Evolutionary conservation across 2,329 filamentous ascomycete genomes (phyloP).

Genomic region (Pseudopyricularia javanii): DNA sequence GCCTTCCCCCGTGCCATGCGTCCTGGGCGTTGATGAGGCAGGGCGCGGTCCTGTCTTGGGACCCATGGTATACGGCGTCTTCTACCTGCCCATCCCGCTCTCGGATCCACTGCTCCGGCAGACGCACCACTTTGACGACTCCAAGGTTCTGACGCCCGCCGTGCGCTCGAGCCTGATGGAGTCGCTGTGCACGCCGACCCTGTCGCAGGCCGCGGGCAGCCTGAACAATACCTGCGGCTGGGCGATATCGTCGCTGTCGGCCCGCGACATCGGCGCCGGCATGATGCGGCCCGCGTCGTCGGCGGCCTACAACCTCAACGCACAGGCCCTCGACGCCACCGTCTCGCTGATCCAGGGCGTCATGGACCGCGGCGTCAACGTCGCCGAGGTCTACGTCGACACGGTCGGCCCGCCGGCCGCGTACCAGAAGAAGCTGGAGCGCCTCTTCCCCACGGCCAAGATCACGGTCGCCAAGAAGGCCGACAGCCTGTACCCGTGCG

Average conservation of each 20-base stretch:
- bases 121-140: constrained; percentile 85
- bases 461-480: constrained; percentile 83
- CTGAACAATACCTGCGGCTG: constrained; percentile 56
- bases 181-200: constrained; percentile 49
- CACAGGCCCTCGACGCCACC: constrained; percentile 89
- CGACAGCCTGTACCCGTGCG: constrained; percentile 82
- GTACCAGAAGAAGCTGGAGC: constrained; percentile 77
- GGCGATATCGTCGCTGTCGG: constrained; percentile 71
- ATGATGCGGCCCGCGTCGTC: constrained; percentile 55
- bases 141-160: constrained; percentile 75
- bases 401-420: constrained; percentile 73
- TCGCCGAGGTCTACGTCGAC: constrained; percentile 87
- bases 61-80: constrained; percentile 54
- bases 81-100: constrained; percentile 53
- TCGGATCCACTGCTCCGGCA: constrained; percentile 63
- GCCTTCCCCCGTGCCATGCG: constrained; percentile 44
- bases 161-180: constrained; percentile 61
- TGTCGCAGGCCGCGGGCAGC: constrained; percentile 19
- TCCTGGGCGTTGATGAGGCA: constrained; percentile 86
- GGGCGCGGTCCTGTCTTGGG: constrained; percentile 89
- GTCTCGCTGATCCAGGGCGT: constrained; percentile 70
- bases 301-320: constrained; percentile 76
- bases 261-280: constrained; percentile 66
- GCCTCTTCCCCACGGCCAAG: constrained; percentile 65
- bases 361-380: constrained; percentile 64